These are phyloP conservation scores for Mycena sp. DNA, from an alignment of 1,284 basidiomycete genomes.

Conservation along the genomic window DNA sequence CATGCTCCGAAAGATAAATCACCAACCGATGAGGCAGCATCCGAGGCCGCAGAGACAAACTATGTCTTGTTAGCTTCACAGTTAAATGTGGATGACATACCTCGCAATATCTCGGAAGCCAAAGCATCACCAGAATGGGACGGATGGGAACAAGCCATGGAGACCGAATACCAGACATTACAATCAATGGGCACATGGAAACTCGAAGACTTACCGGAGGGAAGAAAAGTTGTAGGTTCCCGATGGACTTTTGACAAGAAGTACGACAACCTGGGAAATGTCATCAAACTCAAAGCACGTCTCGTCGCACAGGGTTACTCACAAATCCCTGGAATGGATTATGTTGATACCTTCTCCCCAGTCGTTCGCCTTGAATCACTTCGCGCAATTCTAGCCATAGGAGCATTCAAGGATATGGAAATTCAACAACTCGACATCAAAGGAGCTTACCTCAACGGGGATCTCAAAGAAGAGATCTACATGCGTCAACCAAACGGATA, in stretches of 20 bases:
- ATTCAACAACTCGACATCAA: slow-evolving; percentile 33
- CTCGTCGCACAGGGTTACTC: slow-evolving; percentile 53
- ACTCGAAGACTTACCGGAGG: too few relatives aligned
- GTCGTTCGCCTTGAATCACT: slow-evolving; percentile 43
- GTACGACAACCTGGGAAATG: background rate
- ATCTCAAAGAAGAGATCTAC: slow-evolving; percentile 1
- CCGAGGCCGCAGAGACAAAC: background rate
- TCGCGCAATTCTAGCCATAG: slow-evolving; percentile 38
- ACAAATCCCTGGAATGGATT: slow-evolving; percentile 51
- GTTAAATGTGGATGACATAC: background rate
- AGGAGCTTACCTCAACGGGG: too few relatives aligned
- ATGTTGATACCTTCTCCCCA: slow-evolving; percentile 47
- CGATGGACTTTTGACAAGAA: too few relatives aligned
- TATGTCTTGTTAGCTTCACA: too few relatives aligned
- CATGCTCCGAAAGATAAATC: background rate
- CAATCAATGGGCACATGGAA: too few relatives aligned
- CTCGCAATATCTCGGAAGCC: slow-evolving; percentile 2
- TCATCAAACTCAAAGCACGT: slow-evolving; percentile 41
- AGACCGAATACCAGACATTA: too few relatives aligned
- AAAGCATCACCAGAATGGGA: background rate
- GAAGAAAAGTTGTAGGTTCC: too few relatives aligned
- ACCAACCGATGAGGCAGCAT: background rate
- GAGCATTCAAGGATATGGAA: slow-evolving; percentile 32
- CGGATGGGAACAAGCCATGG: too few relatives aligned
- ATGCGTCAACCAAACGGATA: slow-evolving; percentile 11